phyloP scores from a whole-genome alignment of 1,284 basidiomycete species.

The Sporisorium sorghi region DNA sequence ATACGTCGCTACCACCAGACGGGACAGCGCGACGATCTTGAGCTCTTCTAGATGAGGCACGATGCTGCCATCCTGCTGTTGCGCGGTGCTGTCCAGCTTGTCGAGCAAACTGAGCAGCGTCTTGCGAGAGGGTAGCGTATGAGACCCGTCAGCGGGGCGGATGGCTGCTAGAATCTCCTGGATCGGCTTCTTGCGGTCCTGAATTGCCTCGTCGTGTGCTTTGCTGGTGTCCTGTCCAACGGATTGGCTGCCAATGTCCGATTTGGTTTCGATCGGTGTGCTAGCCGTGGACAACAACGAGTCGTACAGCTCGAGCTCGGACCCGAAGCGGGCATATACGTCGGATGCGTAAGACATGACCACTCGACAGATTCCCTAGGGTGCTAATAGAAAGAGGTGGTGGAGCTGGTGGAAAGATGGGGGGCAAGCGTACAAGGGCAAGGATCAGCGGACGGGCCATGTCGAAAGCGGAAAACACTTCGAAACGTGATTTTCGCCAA shows the following conservation, averaged over 20 bases:
- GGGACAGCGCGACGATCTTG: conserved; percentile 45
- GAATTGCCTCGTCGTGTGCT: conserved; percentile 4
- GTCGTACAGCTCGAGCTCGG: conserved; percentile 50
- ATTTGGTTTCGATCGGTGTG: conserved; percentile 22
- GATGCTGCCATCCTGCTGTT: conserved; percentile 8
- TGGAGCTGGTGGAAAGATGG: neutral
- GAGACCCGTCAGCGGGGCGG: conserved; percentile 25
- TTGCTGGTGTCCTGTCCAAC: conserved; percentile 8
- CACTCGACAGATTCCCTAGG: neutral
- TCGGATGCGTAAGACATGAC: conserved; percentile 46
- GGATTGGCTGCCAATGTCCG: conserved; percentile 5
- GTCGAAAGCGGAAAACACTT: neutral
- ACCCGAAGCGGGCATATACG: conserved; percentile 38
- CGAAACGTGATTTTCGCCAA: too few species aligned
- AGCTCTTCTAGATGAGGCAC: conserved; percentile 31
- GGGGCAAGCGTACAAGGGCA: neutral
- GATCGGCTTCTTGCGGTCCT: conserved; percentile 35
- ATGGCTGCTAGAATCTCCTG: conserved; percentile 33
- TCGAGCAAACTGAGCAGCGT: conserved; percentile 38
- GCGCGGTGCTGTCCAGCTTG: conserved; percentile 25
- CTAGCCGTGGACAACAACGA: conserved; percentile 40
- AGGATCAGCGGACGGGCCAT: conserved; percentile 15
- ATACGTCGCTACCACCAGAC: conserved; percentile 53
- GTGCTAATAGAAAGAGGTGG: neutral
- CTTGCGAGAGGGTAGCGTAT: conserved; percentile 33